phyloP scores from a whole-genome alignment of 2,329 filamentous ascomycete genomes.

The Colletotrichum sp. region DNA sequence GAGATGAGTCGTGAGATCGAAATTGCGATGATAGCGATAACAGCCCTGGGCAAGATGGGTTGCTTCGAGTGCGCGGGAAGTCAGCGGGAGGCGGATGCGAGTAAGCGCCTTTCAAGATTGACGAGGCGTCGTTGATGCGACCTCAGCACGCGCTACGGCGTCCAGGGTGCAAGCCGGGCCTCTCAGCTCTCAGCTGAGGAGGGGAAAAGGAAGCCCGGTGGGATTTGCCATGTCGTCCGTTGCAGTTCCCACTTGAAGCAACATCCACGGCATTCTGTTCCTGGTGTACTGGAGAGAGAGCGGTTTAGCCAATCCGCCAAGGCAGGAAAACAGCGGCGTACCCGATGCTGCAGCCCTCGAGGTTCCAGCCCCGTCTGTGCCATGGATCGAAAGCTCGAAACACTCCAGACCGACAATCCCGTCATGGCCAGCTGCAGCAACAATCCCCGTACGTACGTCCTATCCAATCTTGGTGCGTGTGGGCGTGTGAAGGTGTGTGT shows the following conservation, averaged over 20 bases:
- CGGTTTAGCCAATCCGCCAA: not conserved
- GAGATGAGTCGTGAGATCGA: not conserved
- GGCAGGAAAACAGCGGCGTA: not conserved
- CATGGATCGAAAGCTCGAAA: not conserved
- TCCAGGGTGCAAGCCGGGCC: not conserved
- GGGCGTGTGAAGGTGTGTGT: not conserved
- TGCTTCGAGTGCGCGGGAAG: constrained; percentile 2
- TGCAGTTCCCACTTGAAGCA: not conserved
- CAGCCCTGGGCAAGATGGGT: not conserved
- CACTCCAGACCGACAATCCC: not conserved
- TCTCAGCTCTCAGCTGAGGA: not conserved
- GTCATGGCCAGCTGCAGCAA: constrained; percentile 7
- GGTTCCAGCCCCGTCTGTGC: constrained; percentile 17
- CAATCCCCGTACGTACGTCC: not conserved
- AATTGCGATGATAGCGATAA: not conserved
- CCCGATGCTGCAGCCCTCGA: not conserved
- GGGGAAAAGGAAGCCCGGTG: not conserved
- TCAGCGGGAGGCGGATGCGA: constrained; percentile 12
- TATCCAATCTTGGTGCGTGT: not conserved
- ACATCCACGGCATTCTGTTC: not conserved
- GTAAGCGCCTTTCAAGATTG: constrained; percentile 4
- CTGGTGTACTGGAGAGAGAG: not conserved
- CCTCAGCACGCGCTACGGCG: not conserved
- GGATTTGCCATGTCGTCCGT: not conserved
- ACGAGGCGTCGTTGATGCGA: constrained; percentile 16